phyloP scores from a whole-genome alignment of 495 filamentous ascomycete species.

The Xylaria castorea region DNA sequence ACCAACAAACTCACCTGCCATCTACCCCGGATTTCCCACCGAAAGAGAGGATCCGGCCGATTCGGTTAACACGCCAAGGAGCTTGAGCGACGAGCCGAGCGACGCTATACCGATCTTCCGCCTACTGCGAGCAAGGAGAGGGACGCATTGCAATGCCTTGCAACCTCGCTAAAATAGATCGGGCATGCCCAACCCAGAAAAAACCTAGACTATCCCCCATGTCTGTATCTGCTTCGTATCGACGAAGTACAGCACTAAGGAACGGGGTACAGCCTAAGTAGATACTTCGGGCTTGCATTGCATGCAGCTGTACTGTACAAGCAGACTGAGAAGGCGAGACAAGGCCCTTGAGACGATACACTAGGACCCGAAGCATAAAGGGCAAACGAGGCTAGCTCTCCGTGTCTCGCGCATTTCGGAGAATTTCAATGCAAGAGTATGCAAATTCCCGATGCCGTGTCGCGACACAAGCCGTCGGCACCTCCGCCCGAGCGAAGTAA shows the following conservation, averaged over 20 bases:
- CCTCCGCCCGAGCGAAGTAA: constrained; percentile 17
- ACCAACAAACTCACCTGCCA: neutral
- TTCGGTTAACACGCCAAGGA: constrained; percentile 18
- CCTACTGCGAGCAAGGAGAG: constrained; percentile 22
- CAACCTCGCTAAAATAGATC: constrained; percentile 32
- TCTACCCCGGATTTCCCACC: constrained; percentile 22
- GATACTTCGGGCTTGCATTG: constrained; percentile 1
- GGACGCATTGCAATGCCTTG: constrained; percentile 27
- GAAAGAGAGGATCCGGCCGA: constrained; percentile 16
- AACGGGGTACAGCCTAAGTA: constrained; percentile 15
- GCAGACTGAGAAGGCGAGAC: neutral
- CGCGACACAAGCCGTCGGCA: constrained; percentile 3
- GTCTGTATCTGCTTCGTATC: constrained; percentile 24
- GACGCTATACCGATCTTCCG: constrained; percentile 25
- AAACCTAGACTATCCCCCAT: constrained; percentile 22
- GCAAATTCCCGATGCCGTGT: constrained; percentile 17
- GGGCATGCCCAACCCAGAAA: constrained; percentile 15
- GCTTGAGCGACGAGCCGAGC: neutral
- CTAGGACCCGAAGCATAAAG: neutral
- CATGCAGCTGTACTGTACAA: constrained; percentile 15
- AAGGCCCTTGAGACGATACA: neutral
- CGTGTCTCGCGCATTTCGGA: constrained; percentile 16
- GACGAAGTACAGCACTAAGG: constrained; percentile 19
- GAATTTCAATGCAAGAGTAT: constrained; percentile 22
- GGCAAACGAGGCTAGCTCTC: neutral